Percentiles rank a stretch among this genome's conserved stretches.
phyloP scores from a whole-genome alignment of 495 filamentous ascomycete species.

The Viridothelium virens region DNA sequence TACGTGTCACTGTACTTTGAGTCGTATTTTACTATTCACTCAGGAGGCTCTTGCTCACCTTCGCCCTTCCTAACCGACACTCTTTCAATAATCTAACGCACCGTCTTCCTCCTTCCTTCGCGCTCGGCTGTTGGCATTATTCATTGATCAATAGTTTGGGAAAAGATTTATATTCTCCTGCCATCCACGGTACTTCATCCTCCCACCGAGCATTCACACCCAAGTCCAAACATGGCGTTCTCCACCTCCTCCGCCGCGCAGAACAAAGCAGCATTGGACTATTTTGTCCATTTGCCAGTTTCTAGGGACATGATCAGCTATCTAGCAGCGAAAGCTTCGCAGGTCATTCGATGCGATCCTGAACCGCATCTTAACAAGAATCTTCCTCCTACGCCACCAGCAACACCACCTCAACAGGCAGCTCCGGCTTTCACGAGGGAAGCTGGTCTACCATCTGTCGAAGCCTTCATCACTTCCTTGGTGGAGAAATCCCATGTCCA shows the following conservation, averaged over 20 bases:
- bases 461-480: slow-evolving; percentile 83
- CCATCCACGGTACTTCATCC: neutral
- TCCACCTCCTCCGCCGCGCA: slow-evolving; percentile 35
- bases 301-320: slow-evolving; percentile 76
- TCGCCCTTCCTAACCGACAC: slow-evolving; percentile 3
- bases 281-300: slow-evolving; percentile 79
- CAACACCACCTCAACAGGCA: slow-evolving; percentile 53
- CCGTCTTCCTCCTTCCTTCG: neutral
- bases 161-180: slow-evolving; percentile 6
- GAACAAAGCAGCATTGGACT: slow-evolving; percentile 78
- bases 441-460: slow-evolving; percentile 63
- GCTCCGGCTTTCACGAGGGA: slow-evolving; percentile 34
- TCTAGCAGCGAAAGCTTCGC: slow-evolving; percentile 70
- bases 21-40: neutral
- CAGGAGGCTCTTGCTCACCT: neutral
- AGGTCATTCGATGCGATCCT: slow-evolving; percentile 87
- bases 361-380: slow-evolving; percentile 43
- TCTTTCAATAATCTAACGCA: slow-evolving; percentile 4
- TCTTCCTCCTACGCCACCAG: slow-evolving; percentile 60
- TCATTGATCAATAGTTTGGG: neutral
- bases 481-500: slow-evolving; percentile 92
- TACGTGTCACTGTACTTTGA: neutral
- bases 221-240: slow-evolving; percentile 34
- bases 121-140: neutral
- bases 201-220: slow-evolving; percentile 11